These are phyloP conservation scores for Lichtheimia ornata DNA, from an alignment of 371 early-diverging fungal genomes.

Conservation along the genomic window DNA sequence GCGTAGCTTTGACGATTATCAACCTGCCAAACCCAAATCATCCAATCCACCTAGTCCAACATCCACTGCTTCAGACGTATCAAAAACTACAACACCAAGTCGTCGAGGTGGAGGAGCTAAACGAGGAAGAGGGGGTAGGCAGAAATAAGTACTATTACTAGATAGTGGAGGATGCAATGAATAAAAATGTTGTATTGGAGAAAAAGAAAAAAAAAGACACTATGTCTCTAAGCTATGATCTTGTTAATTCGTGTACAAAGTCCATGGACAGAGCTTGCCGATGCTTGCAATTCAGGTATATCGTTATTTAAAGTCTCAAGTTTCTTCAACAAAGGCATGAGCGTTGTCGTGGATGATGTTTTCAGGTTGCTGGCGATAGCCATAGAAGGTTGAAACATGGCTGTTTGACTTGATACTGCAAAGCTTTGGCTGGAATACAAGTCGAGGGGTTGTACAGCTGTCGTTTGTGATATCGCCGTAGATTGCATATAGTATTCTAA, in stretches of 20 bases:
- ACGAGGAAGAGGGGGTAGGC: constrained; percentile 3
- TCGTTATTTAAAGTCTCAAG: constrained; percentile 20
- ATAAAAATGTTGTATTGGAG: background rate
- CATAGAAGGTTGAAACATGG: constrained; percentile 31
- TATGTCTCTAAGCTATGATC: background rate
- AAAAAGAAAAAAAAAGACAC: background rate
- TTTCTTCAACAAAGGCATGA: constrained; percentile 29
- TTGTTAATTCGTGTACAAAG: constrained; percentile 7
- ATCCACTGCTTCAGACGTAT: constrained; percentile 1
- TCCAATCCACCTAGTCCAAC: constrained; percentile 3
- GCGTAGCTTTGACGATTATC: constrained; percentile 29
- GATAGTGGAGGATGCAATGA: background rate
- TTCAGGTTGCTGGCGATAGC: constrained; percentile 18
- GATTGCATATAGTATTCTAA: constrained; percentile 33
- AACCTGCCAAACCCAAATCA: constrained; percentile 3
- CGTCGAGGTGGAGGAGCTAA: constrained; percentile 7
- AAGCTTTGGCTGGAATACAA: constrained; percentile 26
- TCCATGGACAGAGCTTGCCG: constrained; percentile 1
- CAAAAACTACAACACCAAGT: background rate
- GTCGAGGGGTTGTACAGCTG: constrained; percentile 6
- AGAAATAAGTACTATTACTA: background rate
- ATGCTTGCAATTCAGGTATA: constrained; percentile 12
- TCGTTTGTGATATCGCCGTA: background rate
- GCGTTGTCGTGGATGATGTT: constrained; percentile 8
- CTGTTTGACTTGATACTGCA: constrained; percentile 22